Base-by-base conservation (phyloP, 2,329 filamentous ascomycete genomes). In the Penicillium paneum region DNA sequence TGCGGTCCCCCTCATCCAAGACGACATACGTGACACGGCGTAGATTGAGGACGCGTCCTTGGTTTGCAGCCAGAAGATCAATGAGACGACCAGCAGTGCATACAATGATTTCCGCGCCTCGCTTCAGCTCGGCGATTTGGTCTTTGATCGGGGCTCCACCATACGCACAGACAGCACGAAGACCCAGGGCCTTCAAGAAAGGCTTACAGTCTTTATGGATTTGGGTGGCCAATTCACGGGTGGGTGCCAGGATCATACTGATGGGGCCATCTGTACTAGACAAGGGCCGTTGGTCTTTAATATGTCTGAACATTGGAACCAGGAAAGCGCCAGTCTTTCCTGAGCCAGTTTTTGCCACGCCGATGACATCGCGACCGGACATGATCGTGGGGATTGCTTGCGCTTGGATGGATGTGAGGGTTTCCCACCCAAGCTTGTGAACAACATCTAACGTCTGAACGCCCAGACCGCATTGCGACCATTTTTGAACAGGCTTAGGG, bases 251-350 rank as follows among this genome's bases (percentile, higher is more conserved):
- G 59, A 99, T 89, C 49, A 99, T 75, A 11, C 87, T 87, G 49
- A 99, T 84, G 0, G 94, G 91, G 0, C 94, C 94, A 69, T 99
- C 94, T 58, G 88, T 86, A 40, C 89, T 85, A 65, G 89, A 89
- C 17, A 97, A 78, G 0, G 89, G 86, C 46, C 85, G 81, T 70
- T 99, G 94, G 67, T 97, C 94, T 73, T 93, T 94, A 76, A 97
- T 96, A 71, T 99, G 94, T 52, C 94, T 86, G 71, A 99, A 97
- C 91, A 97, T 97, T 35, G 94, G 94, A 41, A 99, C 82, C 29
- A 96, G 77, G 70, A 97, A 99, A 6, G 94, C 94, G 65, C 97
- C 86, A 0, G 94, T 99, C 78, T 99, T 99, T 71, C 94, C 94
- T 26, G 94, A 97, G 5, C 94, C 94, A 26, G 94, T 99, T 78